Percentiles rank a stretch among this genome's conserved stretches.
phyloP scores from a whole-genome alignment of 139 green algal species.

The Chlorella sorokiniana region DNA sequence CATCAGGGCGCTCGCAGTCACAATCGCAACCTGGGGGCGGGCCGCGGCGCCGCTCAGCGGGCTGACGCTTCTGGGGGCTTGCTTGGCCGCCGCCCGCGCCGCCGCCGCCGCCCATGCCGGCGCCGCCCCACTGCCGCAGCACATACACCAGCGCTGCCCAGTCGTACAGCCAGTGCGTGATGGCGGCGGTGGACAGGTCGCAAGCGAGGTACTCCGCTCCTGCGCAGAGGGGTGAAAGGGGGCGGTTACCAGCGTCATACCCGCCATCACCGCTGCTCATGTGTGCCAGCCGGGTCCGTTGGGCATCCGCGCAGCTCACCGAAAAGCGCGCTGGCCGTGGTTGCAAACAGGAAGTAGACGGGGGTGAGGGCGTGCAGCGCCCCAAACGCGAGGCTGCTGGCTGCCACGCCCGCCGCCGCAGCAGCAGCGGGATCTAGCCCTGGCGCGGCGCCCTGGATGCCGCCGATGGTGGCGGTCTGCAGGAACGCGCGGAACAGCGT shows the following conservation, averaged over 20 bases:
- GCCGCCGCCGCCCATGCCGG: neutral
- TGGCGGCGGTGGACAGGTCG: conserved; percentile 22
- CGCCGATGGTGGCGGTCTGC: neutral
- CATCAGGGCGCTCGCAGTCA: too few relatives aligned
- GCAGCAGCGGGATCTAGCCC: neutral
- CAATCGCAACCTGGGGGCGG: too few relatives aligned
- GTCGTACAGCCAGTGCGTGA: conserved; percentile 37
- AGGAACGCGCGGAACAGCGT: conserved; percentile 37
- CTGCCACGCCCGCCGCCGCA: neutral
- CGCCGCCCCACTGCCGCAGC: conserved; percentile 6
- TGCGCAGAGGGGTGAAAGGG: neutral
- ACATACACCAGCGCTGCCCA: conserved; percentile 22
- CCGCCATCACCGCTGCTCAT: neutral
- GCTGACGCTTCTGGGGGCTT: neutral
- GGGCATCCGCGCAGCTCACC: conserved; percentile 3
- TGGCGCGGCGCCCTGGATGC: neutral
- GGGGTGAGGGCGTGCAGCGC: conserved; percentile 35
- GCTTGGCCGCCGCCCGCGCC: neutral
- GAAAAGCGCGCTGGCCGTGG: conserved; percentile 26
- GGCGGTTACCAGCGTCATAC: neutral
- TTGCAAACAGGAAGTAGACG: conserved; percentile 34
- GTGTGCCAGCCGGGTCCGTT: neutral
- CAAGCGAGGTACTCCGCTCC: conserved; percentile 19
- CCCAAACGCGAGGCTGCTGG: conserved; percentile 20
- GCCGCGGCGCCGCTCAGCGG: neutral